Conservation (phyloP, 139 green algal genomes). For the Dunaliella primolecta region DNA sequence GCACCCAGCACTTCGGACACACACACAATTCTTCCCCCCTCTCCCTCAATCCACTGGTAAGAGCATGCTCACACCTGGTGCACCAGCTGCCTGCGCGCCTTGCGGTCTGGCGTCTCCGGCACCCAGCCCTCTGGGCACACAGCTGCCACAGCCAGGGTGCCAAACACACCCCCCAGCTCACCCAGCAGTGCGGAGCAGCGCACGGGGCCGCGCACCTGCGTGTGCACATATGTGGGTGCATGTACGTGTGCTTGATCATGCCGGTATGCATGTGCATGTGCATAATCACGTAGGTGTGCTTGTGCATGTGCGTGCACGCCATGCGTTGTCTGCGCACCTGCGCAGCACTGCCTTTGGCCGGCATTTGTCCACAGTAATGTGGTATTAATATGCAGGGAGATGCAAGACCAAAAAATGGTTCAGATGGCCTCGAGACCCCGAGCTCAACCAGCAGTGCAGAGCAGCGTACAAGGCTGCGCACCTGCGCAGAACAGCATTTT, state of each 20-base stretch:
- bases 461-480: neutral
- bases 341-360: too few relatives aligned
- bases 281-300: too few relatives aligned
- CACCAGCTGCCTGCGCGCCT: conserved; percentile 22
- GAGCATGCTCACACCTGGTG: neutral
- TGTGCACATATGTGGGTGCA: neutral
- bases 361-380: neutral
- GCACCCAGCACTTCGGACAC: neutral
- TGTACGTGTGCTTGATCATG: neutral
- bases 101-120: conserved; percentile 36
- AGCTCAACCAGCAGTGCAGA: conserved; percentile 5
- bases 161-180: conserved; percentile 1
- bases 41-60: neutral
- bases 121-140: conserved; percentile 21
- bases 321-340: too few relatives aligned
- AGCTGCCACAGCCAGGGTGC: conserved; percentile 3
- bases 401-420: too few relatives aligned
- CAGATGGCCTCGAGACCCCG: too few relatives aligned
- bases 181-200: neutral
- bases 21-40: neutral
- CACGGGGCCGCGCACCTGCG: conserved; percentile 6
- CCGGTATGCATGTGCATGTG: neutral
- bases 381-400: neutral
- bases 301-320: too few relatives aligned
- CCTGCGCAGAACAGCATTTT: neutral